Base-by-base conservation (phyloP, 139 green algal species). In the Closterium sp. region DNA sequence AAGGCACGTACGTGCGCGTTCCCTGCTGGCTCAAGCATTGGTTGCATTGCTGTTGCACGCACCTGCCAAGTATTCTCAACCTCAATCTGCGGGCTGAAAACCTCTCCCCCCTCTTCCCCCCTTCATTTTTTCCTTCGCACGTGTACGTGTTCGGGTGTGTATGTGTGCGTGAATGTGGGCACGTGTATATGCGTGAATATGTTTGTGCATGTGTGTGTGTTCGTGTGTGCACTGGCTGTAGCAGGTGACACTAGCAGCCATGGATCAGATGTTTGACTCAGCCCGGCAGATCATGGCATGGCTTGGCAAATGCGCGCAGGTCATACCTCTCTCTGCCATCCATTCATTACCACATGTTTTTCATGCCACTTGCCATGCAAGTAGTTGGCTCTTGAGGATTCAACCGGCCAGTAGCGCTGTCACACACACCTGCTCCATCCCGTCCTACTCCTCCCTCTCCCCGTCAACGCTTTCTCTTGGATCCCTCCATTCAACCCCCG, bases 231-330 rank as follows among this genome's bases (percentile, higher is more conserved):
- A 84, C 70, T 29, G 42, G 7, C 7, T 90, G 28, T 86, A 92
- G 9, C 91, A 96, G 91, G 89, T 96, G 0, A 98, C 97, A 7
- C 94, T 99, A 85, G 92, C 96, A 2, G 95, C 95, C 28, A 95
- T 99, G 42, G 89, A 95, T 27, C 92, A 98, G 73, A 97, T 98
- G 95, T 99, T 99, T 91, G 89, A 90, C 22, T 96, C 92, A 42
- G 97, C 97, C 10, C 96, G 70, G 1, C 24, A 95, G 22, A 98
- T 99, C 94, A 99, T 99, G 97, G 73, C 87, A 31, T 99, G 98
- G 98, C 97, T 99, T 38, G 91, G 89, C 0, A 86, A 96, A 5
- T 98, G 96, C 90, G 98, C 98, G 0, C 91, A 90, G 27, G 42
- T 97, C 0, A 22, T 73, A 9, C 4, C 32, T 9, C 38, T 22